Conservation (phyloP, 345 rosid genomes). For the Camelina sativa region DNA sequence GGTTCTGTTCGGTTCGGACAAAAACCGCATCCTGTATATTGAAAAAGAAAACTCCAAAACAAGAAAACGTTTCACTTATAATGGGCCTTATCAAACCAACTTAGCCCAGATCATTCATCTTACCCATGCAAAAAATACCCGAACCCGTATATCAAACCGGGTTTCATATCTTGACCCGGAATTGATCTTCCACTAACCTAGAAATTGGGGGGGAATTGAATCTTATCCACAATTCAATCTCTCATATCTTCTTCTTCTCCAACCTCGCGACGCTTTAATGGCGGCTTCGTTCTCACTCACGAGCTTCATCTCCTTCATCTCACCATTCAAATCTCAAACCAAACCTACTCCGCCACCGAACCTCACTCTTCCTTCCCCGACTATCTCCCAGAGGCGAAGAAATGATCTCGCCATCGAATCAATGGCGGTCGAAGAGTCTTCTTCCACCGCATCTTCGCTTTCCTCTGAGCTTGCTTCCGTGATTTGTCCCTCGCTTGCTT, state of each 20-base stretch:
- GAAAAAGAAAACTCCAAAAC: too few species aligned
- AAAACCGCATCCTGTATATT: too few species aligned
- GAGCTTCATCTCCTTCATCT: slow-evolving; percentile 65
- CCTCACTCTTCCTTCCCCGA: slow-evolving; percentile 38
- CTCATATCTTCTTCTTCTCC: slow-evolving; percentile 14
- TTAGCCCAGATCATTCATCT: neutral
- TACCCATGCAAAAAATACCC: neutral
- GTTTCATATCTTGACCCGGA: slow-evolving; percentile 18
- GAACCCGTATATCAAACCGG: slow-evolving; percentile 5
- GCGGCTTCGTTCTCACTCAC: slow-evolving; percentile 67
- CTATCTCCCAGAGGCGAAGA: slow-evolving; percentile 40
- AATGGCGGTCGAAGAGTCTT: slow-evolving; percentile 42
- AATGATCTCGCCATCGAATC: slow-evolving; percentile 41
- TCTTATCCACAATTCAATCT: slow-evolving; percentile 48
- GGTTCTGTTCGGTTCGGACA: too few species aligned
- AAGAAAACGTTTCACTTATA: too few species aligned
- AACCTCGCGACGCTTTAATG: slow-evolving; percentile 46
- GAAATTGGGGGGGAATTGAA: slow-evolving; percentile 28
- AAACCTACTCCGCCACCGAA: slow-evolving; percentile 42
- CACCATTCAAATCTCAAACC: slow-evolving; percentile 56
- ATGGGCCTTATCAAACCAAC: slow-evolving; percentile 15
- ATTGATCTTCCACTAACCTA: slow-evolving; percentile 26
- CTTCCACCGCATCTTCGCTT: slow-evolving; percentile 22
- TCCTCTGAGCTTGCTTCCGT: slow-evolving; percentile 63
- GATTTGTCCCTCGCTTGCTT: slow-evolving; percentile 71